A percentile compares a stretch with the other conserved stretches of the same genome.
phyloP scores from a whole-genome alignment of 2,329 filamentous ascomycete species.

The Acarospora socialis region DNA sequence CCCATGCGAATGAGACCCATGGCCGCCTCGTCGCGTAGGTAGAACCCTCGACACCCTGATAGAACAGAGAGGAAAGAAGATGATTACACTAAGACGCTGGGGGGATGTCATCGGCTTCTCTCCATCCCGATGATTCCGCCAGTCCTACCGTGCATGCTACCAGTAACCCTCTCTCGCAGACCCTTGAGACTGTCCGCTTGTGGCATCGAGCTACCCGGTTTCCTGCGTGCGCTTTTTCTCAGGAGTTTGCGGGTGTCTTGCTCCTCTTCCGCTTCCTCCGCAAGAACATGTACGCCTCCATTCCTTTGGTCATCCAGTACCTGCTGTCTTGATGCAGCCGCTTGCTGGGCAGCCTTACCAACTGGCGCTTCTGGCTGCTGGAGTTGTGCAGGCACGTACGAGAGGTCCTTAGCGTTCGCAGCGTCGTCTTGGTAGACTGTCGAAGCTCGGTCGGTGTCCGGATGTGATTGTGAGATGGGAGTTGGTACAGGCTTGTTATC shows the following conservation, averaged over 20 bases:
- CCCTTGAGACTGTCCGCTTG: constrained; percentile 16
- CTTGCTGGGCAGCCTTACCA: constrained; percentile 27
- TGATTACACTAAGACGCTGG: neutral
- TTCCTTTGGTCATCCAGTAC: constrained; percentile 24
- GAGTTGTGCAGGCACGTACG: constrained; percentile 3
- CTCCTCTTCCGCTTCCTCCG: constrained; percentile 29
- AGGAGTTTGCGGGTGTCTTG: constrained; percentile 16
- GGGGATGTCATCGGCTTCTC: constrained; percentile 11
- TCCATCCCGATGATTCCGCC: constrained; percentile 16
- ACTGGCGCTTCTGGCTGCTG: constrained; percentile 16
- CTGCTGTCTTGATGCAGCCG: constrained; percentile 25
- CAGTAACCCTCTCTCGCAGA: constrained; percentile 18
- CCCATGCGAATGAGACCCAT: neutral
- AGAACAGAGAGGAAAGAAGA: neutral
- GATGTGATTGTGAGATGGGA: constrained; percentile 12
- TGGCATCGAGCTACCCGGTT: constrained; percentile 17
- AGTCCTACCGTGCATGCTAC: constrained; percentile 16
- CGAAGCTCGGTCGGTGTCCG: constrained; percentile 16
- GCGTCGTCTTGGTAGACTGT: constrained; percentile 14
- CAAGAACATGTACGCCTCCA: constrained; percentile 24
- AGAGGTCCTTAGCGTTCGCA: constrained; percentile 10
- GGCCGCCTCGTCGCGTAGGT: neutral
- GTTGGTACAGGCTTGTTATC: constrained; percentile 24
- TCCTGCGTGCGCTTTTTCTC: constrained; percentile 16
- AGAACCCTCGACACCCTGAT: too few species aligned